Evolutionary conservation across 2,329 filamentous ascomycete species (phyloP).

Genomic region (Phoma sp.): DNA sequence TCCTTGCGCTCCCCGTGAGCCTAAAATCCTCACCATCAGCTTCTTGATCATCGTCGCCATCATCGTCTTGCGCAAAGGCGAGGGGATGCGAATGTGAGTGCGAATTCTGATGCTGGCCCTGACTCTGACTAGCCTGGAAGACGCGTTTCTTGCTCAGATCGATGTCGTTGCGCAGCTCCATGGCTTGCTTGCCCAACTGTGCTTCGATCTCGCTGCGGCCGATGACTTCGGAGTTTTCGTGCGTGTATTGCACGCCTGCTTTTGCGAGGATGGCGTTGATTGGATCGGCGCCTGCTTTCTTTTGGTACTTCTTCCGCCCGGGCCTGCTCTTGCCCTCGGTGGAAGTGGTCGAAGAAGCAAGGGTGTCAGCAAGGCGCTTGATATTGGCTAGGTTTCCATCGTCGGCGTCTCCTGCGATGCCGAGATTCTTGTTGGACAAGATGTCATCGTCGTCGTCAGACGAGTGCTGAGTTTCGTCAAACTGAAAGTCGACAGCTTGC

Average conservation of each 20-base stretch:
- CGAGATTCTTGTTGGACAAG: conserved; percentile 35
- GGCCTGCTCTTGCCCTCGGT: conserved; percentile 25
- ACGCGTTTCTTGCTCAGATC: conserved; percentile 61
- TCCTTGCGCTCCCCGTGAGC: conserved; percentile 17
- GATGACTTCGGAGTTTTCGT: conserved; percentile 94
- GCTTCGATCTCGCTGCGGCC: conserved; percentile 93
- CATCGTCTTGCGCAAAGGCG: conserved; percentile 5
- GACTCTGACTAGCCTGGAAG: conserved; percentile 60
- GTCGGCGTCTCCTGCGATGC: conserved; percentile 29
- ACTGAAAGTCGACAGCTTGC: conserved; percentile 75
- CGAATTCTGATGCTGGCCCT: conserved; percentile 24
- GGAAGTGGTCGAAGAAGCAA: conserved; percentile 21
- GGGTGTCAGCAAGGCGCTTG: conserved; percentile 52
- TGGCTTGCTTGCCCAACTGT: conserved; percentile 77
- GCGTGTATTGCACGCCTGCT: conserved; percentile 91
- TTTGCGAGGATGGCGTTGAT: conserved; percentile 87
- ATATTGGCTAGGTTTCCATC: conserved; percentile 64
- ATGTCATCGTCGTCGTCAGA: conserved; percentile 34
- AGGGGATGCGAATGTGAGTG: conserved; percentile 10
- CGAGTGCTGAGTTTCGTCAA: conserved; percentile 38
- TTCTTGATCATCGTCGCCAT: conserved; percentile 18
- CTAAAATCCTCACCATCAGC: conserved; percentile 13
- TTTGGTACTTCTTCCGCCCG: conserved; percentile 43
- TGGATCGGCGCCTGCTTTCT: conserved; percentile 61
- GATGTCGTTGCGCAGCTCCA: conserved; percentile 62